Evolutionary conservation across 192 early-diverging fungal species (phyloP), one percentile per base, ranked within the genome.

Genomic region (Pecoramyces ruminantium): DNA sequence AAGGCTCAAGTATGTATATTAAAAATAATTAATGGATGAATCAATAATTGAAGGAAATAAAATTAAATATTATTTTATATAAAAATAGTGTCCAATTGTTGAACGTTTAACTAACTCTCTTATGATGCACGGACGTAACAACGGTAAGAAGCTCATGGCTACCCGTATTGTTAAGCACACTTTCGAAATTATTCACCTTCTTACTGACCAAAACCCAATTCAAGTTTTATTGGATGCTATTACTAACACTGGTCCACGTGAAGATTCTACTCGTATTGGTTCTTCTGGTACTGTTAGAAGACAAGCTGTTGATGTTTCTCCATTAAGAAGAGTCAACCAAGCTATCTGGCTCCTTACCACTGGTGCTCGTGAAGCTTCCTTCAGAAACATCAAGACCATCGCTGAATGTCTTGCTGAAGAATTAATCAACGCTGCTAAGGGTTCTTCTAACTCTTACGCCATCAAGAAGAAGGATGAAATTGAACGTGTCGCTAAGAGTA

Each of bases 401-500:
- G 96, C 96, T 83, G 97, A 99, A 90, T 98, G 97, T 90, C 93
- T 98, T 81, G 97, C 96, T 83, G 96, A 99, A 91, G 96, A 99
- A 90, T 92, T 99, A 84, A 98, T 98, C 91, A 98, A 99, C 90
- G 97, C 96, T 83, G 93, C 93, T 85, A 94, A 93, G 96, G 96
- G 97, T 82, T 97, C 96, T 80, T 96, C 97, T 87, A 99, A 99
- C 93, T 97, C 96, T 83, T 99, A 99, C 87, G 97, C 96, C 84
- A 99, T 98, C 94, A 99, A 98, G 92, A 98, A 97, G 96, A 99
- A 99, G 94, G 97, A 97, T 88, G 96, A 97, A 86, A 88, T 96
- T 80, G 95, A 95, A 88, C 94, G 94, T 94, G 93, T 94, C 85
- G 80, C 78, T 67, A 67, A 67, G 51, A 67, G 51, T 8, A 67